Base-by-base conservation (phyloP, 169 alveolate genomes). In the Cryptosporidium sp. region DNA sequence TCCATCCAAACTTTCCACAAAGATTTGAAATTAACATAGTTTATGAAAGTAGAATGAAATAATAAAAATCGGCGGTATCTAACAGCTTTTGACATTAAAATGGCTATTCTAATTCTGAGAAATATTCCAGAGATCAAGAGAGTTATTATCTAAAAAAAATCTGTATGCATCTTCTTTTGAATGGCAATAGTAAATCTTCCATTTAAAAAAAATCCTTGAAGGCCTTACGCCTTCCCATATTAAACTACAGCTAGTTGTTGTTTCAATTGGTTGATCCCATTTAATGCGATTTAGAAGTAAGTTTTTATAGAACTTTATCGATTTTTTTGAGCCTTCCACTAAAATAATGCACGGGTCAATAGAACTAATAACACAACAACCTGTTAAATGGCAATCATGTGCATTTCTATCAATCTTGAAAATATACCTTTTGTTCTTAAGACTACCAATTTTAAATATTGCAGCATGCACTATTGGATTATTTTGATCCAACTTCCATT, bases 331-430 rank as follows among this genome's bases (percentile, higher is more conserved):
- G 73, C 95, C 95, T 69, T 93, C 96, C 1, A 93, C 92, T 39
- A 91, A 94, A 21, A 93, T 56, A 51, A 93, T 31, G 31, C 93
- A 70, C 5, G 93, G 94, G 14, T 72, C 92, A 60, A 72, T 72
- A 33, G 96, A 93, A 67, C 92, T 85, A 23, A 96, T 87, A 73
- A 96, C 92, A 70, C 97, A 95, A 18, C 94, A 94, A 26, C 98
- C 98, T 7, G 98, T 94, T 45, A 96, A 93, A 92, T 96, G 98
- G 45, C 94, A 93, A 86, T 96, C 97, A 72, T 95, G 95, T 9
- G 98, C 98, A 69, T 96, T 96, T 44, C 92, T 94, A 71, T 96
- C 97, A 52, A 96, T 91, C 45, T 91, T 91, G 85, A 84, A 91
- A 31, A 91, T 85, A 42, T 85, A 85, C 16, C 93, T 60, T 39